Percentiles rank a stretch among this genome's conserved stretches.
These are phyloP conservation scores for Boletus sp. DNA, from an alignment of 1,284 basidiomycete genomes.

Conservation along the genomic window DNA sequence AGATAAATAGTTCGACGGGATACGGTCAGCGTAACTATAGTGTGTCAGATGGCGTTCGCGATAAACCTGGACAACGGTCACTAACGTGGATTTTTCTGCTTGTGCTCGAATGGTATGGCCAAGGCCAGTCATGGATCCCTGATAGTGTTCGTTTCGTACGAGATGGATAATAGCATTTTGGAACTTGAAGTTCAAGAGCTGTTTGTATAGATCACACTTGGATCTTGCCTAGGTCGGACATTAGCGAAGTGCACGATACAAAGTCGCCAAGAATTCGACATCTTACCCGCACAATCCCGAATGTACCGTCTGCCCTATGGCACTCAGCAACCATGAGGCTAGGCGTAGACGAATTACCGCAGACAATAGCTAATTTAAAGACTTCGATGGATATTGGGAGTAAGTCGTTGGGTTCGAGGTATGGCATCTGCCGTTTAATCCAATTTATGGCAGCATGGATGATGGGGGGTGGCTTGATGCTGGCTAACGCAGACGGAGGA, in stretches of 20 bases:
- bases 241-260: conserved; percentile 7
- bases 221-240: conserved; percentile 60
- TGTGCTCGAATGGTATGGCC: conserved; percentile 63
- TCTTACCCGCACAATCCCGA: conserved; percentile 71
- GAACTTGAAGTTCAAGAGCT: conserved; percentile 69
- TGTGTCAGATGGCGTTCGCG: conserved; percentile 11
- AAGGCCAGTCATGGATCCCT: conserved; percentile 57
- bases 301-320: conserved; percentile 66
- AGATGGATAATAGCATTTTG: conserved; percentile 61
- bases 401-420: conserved; percentile 71
- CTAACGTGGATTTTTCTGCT: conserved; percentile 51
- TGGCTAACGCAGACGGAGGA: conserved; percentile 34
- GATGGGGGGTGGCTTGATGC: conserved; percentile 41
- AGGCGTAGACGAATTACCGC: conserved; percentile 82
- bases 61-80: conserved; percentile 3
- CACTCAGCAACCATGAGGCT: conserved; percentile 80
- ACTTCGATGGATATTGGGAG: conserved; percentile 77
- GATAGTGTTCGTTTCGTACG: conserved; percentile 75
- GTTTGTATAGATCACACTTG: conserved; percentile 75
- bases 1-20: conserved; percentile 30
- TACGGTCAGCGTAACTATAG: conserved; percentile 27
- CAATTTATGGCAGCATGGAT: conserved; percentile 45
- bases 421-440: conserved; percentile 59
- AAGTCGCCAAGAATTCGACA: conserved; percentile 2
- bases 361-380: conserved; percentile 70